These are phyloP conservation scores for Myriosclerotinia curreyana DNA, from an alignment of 2,329 filamentous ascomycete genomes.

Conservation along the genomic window DNA sequence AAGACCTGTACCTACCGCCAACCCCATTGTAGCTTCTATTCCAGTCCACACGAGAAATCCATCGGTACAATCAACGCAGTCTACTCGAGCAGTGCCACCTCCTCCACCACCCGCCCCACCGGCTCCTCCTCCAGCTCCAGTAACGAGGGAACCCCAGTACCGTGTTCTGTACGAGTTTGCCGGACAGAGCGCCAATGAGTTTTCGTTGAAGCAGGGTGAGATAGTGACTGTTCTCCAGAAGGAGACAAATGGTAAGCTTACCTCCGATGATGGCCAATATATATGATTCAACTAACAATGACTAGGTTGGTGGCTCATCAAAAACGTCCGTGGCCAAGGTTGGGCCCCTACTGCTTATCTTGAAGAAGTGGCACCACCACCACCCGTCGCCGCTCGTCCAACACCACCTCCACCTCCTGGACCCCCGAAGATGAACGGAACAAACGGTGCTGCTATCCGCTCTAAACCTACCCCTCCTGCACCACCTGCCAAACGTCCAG, in stretches of 20 bases:
- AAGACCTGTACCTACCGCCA: conserved; percentile 17
- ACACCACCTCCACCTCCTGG: conserved; percentile 55
- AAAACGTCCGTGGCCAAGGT: conserved; percentile 69
- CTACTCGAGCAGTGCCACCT: conserved; percentile 50
- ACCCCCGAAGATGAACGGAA: conserved; percentile 38
- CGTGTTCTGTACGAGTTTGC: conserved; percentile 92
- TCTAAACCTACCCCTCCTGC: conserved; percentile 39
- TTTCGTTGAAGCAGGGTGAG: conserved; percentile 76
- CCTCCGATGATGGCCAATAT: conserved; percentile 1
- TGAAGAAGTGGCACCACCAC: conserved; percentile 68
- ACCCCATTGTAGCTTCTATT: conserved; percentile 40
- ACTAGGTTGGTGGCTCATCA: conserved; percentile 93
- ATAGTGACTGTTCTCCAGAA: conserved; percentile 89
- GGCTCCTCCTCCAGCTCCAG: conserved; percentile 64
- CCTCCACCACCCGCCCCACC: conserved; percentile 58
- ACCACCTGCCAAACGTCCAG: conserved; percentile 72
- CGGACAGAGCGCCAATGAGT: conserved; percentile 79
- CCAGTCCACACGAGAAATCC: conserved; percentile 55
- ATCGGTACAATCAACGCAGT: conserved; percentile 33
- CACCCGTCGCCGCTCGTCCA: conserved; percentile 47
- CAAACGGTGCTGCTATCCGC: conserved; percentile 41
- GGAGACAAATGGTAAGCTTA: conserved; percentile 79
- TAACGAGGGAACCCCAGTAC: conserved; percentile 69
- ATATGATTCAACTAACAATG: conserved; percentile 39
- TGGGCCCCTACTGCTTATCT: conserved; percentile 96